phyloP scores from a whole-genome alignment of 2,329 filamentous ascomycete species.

The Didymella glomerata region DNA sequence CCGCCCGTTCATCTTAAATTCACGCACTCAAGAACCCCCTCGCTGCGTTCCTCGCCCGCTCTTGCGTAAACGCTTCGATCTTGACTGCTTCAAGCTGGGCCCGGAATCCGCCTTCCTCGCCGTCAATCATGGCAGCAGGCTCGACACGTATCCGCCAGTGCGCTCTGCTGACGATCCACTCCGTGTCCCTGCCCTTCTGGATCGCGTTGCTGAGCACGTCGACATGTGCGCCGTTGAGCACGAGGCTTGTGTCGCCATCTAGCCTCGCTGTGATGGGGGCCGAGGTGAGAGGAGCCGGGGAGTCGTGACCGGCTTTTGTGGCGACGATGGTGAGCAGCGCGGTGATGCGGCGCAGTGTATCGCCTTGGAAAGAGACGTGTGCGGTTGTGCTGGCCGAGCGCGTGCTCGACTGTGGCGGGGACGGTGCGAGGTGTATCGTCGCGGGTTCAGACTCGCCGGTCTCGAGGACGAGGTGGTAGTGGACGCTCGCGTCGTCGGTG shows the following conservation, averaged over 20 bases:
- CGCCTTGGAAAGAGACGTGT: slow-evolving; percentile 75
- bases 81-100: background rate
- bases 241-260: slow-evolving; percentile 48
- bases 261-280: background rate
- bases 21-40: background rate
- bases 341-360: slow-evolving; percentile 73
- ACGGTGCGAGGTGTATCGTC: slow-evolving; percentile 35
- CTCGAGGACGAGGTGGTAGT: slow-evolving; percentile 75
- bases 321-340: slow-evolving; percentile 82
- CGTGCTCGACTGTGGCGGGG: slow-evolving; percentile 19
- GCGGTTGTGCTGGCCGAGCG: slow-evolving; percentile 6
- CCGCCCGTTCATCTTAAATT: too few species aligned
- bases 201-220: background rate
- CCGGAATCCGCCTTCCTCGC: background rate
- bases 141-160: slow-evolving; percentile 66
- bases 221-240: background rate
- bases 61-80: slow-evolving; percentile 1
- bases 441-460: slow-evolving; percentile 61
- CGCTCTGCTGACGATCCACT: slow-evolving; percentile 49
- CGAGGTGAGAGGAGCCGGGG: slow-evolving; percentile 59
- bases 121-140: background rate
- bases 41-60: background rate
- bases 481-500: slow-evolving; percentile 76
- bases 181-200: background rate
- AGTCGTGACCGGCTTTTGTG: slow-evolving; percentile 76